Base-by-base conservation (phyloP, 306 rosid species). In the Quercus variabilis region DNA sequence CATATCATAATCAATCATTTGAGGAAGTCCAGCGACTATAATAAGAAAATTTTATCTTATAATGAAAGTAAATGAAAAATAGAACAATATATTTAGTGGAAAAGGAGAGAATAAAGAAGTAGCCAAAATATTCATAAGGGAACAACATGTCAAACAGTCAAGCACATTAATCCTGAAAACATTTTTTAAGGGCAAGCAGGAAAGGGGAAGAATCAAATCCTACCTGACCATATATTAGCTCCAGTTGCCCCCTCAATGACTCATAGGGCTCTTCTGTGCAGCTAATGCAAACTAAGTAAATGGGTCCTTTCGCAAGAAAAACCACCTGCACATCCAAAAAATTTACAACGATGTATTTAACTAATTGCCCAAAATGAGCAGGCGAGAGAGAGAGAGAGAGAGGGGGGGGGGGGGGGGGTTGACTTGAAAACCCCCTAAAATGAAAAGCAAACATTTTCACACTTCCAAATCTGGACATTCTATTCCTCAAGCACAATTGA, bases 281-380 rank as follows among this genome's bases (percentile, higher is more conserved):
- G 90, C 94, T 88, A 86, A 94, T 94, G 88, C 98, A 94, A 74
- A 92, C 98, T 30, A 94, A 84, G 89, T 94, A 94, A 83, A 94
- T 92, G 73, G 98, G 97, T 76, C 98, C 98, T 87, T 91, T 94
- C 74, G 92, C 94, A 81, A 94, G 97, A 86, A 94, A 94, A 87
- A 91, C 91, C 77, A 94, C 97, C 97, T 94, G 88, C 31, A 71
- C 76, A 78, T 76, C 43, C 73, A 58, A 41, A 79, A 71, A 56
- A 56, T 79, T 49, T 31, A 78, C 62, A 13, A 41, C 56, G 62
- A 74, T 31, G 73, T 74, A 64, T 74, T 75, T 25, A 78, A 64
- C 43, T 21, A 4, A 74, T 31, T 31, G 25, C 71, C 70, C 21
- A 58, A 31, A 13, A 49, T 49, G 54, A 13, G 54, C 4, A 3